Evolutionary conservation across 768 basidiomycete species (phyloP), one percentile per base, ranked within the genome.

Genomic region (Chalciporus pseudorubinellus): DNA sequence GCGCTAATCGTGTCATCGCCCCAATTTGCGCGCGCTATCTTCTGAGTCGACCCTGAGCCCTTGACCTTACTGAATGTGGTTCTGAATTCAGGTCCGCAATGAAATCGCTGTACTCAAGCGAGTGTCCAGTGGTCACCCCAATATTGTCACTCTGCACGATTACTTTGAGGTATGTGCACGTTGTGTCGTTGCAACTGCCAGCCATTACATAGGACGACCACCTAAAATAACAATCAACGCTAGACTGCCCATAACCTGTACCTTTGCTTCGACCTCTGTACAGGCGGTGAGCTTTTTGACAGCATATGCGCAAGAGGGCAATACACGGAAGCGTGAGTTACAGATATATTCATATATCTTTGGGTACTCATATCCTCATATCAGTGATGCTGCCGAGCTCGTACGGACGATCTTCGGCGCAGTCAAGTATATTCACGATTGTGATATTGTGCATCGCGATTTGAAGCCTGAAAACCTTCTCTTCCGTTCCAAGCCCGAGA

Each of bases 211-310:
- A n/a, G 47, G 12, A 6, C 18, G 34, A 45, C 48, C 48, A 44
- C 44, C 14, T 18, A n/a, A 38, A 14, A 24, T 19, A 46, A 56
- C 46, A 46, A 47, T 53, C 34, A 21, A 44, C 48, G 14, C 22
- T 59, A 92, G 87, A 97, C 94, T 24, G 74, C 91, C 9, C 89
- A 95, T 70, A 97, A 95, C 62, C 80, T 97, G 42, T 93, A 98
- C 71, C 87, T 98, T 50, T 86, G 86, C 59, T 97, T 97, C 70
- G 95, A 98, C 71, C 83, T 98, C 9, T 98, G 95, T 75, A 94
- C 91, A 3, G 94, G 95, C 46, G 95, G 95, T 39, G 95, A 99
- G 70, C 83, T 99, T n/a, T 98, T 99, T 63, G 95, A 99, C 70
- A 82, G 95, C 44, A 98, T 99, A 75, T 98, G 95, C 64, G 92